Base-by-base conservation (phyloP, 345 rosid species). In the Excoecaria agallocha region DNA sequence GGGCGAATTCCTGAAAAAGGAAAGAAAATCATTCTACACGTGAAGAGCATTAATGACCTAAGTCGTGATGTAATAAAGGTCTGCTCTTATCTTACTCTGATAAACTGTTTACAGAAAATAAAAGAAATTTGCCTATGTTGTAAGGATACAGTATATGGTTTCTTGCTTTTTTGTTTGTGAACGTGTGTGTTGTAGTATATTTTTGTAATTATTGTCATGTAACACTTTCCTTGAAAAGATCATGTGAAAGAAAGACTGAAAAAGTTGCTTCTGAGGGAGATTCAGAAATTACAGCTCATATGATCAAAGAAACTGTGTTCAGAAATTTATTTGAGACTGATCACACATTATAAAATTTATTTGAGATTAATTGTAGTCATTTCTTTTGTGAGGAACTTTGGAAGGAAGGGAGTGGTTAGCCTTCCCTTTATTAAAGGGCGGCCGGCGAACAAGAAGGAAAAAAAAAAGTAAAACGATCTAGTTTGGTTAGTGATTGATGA, bases 51-150 rank as follows among this genome's bases (percentile, higher is more conserved):
- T 22, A 46, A 84, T 24, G 98, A 94, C 82, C 85, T 94, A 52
- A 91, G 95, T 84, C 91, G 98, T 76, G 97, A 92, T 77, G 90
- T 91, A 20, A 89, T 92, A 74, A 94, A 94, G 98, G 98, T 94
- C 72, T 73, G 79, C 74, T 62, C 24, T 3, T 16, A 16, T 12
- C n/a, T 15, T 19, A 17, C 11, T 16, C 0, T 5, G 4, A 0
- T 17, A 54, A n/a, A 20, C 35, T 43, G 41, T n/a, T 16, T 22
- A 4, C 30, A 43, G 12, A 30, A 6, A 24, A 2, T 12, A 1
- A 38, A 45, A 19, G 1, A 35, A 43, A 38, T 56, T 22, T 13
- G 59, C 51, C 58, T 59, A 57, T 24, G 24, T 49, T 48, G 0
- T 67, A 66, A 45, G 19, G 12, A 7, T 66, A 45, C 13, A 66